phyloP scores from a whole-genome alignment of 2,329 filamentous ascomycete genomes.

The Elsinoe australis region DNA sequence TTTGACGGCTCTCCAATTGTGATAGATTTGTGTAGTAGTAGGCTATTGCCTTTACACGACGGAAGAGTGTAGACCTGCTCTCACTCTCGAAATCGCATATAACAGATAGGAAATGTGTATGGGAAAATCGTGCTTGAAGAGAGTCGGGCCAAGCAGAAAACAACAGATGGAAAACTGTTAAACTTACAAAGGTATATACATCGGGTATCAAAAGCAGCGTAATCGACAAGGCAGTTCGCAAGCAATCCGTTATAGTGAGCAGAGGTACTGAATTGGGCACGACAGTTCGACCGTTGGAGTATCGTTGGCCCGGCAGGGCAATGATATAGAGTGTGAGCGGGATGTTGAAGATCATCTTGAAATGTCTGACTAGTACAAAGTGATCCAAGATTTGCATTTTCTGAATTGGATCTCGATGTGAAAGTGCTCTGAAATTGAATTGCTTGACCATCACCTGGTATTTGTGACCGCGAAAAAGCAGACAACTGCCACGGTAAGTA shows the following conservation, averaged over 20 bases:
- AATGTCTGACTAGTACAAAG: not conserved
- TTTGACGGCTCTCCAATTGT: not conserved
- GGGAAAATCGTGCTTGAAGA: too few species aligned
- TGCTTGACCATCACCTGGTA: too few species aligned
- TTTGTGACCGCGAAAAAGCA: too few species aligned
- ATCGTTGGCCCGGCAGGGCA: slow-evolving; percentile 12
- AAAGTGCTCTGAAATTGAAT: too few species aligned
- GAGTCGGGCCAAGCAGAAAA: not conserved
- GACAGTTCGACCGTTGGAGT: slow-evolving; percentile 11
- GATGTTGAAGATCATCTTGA: not conserved
- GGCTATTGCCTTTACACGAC: not conserved
- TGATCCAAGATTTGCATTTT: not conserved
- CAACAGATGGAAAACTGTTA: not conserved
- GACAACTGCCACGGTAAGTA: too few species aligned
- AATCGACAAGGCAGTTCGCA: slow-evolving; percentile 14
- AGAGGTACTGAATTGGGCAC: slow-evolving; percentile 13
- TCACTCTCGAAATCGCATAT: not conserved
- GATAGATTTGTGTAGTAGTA: not conserved
- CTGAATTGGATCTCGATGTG: not conserved
- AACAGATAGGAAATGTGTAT: not conserved
- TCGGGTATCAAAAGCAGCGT: not conserved
- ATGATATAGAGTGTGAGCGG: slow-evolving; percentile 1
- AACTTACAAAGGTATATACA: slow-evolving; percentile 3
- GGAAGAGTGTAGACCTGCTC: slow-evolving; percentile 7
- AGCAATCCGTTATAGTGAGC: slow-evolving; percentile 14